phyloP scores from a whole-genome alignment of 2,329 filamentous ascomycete species.

The Trichoderma hamatum region DNA sequence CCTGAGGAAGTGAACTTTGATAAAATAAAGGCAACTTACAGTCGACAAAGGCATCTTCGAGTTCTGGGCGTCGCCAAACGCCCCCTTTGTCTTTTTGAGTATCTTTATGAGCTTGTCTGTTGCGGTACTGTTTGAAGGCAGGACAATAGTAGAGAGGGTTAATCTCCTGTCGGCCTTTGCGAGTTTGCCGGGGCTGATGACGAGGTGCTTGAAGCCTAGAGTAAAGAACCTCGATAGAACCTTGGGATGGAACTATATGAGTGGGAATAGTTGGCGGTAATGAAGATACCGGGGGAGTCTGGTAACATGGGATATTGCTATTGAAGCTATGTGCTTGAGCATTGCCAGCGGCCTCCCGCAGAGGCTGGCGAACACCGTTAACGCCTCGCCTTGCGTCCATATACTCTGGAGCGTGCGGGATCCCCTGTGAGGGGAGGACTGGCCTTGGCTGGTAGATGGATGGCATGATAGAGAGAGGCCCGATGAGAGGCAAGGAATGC shows the following conservation, averaged over 20 bases:
- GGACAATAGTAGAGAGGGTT: conserved; percentile 66
- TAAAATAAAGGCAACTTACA: conserved; percentile 47
- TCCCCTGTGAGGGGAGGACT: conserved; percentile 55
- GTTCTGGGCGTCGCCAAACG: conserved; percentile 54
- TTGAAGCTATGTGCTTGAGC: conserved; percentile 50
- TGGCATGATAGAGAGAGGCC: conserved; percentile 40
- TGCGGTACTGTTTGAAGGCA: conserved; percentile 67
- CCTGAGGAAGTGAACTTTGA: neutral
- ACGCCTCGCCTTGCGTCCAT: conserved; percentile 49
- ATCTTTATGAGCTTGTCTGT: conserved; percentile 66
- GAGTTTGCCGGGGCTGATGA: conserved; percentile 41
- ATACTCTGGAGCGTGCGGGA: conserved; percentile 52
- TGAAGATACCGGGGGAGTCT: conserved; percentile 46
- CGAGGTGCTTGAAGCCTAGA: conserved; percentile 41
- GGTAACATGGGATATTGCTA: conserved; percentile 50
- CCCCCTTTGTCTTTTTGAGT: conserved; percentile 63
- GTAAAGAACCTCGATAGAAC: conserved; percentile 49
- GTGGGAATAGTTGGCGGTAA: conserved; percentile 54
- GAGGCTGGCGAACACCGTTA: conserved; percentile 47
- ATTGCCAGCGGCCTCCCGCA: conserved; percentile 58
- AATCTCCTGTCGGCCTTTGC: conserved; percentile 43
- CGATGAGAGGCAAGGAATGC: conserved; percentile 28
- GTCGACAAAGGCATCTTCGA: conserved; percentile 69
- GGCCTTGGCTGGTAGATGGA: conserved; percentile 49
- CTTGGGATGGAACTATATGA: conserved; percentile 55